A percentile compares a stretch with the other conserved stretches of the same genome.
phyloP scores from a whole-genome alignment of 352 stramenopile genomes.

The Thraustochytrium sp. region DNA sequence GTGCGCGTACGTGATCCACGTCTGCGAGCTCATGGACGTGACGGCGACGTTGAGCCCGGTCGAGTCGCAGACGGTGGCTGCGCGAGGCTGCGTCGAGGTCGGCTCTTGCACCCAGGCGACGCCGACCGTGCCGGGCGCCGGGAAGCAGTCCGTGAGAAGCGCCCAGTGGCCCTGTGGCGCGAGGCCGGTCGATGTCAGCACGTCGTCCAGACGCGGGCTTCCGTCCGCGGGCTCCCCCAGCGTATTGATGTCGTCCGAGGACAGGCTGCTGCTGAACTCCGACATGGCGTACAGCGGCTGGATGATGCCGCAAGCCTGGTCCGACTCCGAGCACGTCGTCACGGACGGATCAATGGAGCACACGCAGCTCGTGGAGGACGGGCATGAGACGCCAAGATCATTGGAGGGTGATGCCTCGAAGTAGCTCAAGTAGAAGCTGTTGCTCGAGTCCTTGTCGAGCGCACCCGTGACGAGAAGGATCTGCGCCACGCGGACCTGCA shows the following conservation, averaged over 20 bases:
- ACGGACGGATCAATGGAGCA: neutral
- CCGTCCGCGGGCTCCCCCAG: neutral
- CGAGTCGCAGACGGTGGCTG: slow-evolving; percentile 19
- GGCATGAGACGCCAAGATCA: neutral
- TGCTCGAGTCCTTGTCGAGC: neutral
- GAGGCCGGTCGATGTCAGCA: neutral
- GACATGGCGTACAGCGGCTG: slow-evolving; percentile 23
- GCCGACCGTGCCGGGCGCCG: neutral
- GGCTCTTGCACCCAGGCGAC: slow-evolving; percentile 15
- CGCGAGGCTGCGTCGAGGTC: neutral
- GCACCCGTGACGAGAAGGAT: slow-evolving; percentile 5
- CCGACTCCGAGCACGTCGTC: neutral
- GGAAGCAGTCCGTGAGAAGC: slow-evolving; percentile 22
- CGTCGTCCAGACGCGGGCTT: neutral
- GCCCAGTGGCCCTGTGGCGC: slow-evolving; percentile 27
- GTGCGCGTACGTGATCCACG: slow-evolving; percentile 39
- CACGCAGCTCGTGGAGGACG: neutral
- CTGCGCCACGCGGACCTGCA: slow-evolving; percentile 7
- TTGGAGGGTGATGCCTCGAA: neutral
- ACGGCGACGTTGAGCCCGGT: slow-evolving; percentile 22
- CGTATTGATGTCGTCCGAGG: neutral
- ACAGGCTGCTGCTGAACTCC: neutral
- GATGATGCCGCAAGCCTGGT: slow-evolving; percentile 9
- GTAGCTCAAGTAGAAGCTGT: neutral
- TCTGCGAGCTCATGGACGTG: neutral